Conservation (phyloP, 306 rosid species). For the Acacia acuminata region DNA sequence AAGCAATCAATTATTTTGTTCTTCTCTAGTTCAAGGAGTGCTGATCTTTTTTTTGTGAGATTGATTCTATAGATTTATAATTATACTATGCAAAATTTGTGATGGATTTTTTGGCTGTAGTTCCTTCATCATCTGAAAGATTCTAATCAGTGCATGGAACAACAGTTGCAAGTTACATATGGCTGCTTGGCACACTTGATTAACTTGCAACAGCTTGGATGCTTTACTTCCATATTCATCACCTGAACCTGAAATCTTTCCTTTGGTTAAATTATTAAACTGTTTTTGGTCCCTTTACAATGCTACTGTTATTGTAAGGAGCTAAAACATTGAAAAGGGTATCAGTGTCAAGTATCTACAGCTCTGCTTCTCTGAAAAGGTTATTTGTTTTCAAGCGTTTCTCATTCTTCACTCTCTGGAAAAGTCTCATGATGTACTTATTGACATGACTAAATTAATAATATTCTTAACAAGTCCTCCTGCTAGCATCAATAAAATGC, state of each 20-base stretch:
- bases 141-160: constrained; percentile 36
- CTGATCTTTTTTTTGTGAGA: constrained; percentile 57
- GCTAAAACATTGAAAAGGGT: constrained; percentile 10
- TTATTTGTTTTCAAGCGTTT: not conserved
- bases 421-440: constrained; percentile 18
- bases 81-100: constrained; percentile 51
- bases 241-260: constrained; percentile 20
- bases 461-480: constrained; percentile 18
- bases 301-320: constrained; percentile 20
- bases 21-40: constrained; percentile 64
- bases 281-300: not conserved
- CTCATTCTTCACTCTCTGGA: constrained; percentile 2
- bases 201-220: constrained; percentile 15
- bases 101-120: constrained; percentile 29
- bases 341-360: not conserved
- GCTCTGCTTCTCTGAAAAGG: constrained; percentile 25
- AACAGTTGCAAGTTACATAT: constrained; percentile 22
- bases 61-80: constrained; percentile 57
- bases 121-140: constrained; percentile 34
- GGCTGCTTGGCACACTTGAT: constrained; percentile 17
- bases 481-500: constrained; percentile 8
- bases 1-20: constrained; percentile 56
- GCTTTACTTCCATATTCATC: constrained; percentile 23
- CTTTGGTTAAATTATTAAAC: not conserved
- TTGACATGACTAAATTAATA: constrained; percentile 4